Conservation (phyloP, 2,329 filamentous ascomycete species). For the Xenosphaeropsis pyriputrescens region DNA sequence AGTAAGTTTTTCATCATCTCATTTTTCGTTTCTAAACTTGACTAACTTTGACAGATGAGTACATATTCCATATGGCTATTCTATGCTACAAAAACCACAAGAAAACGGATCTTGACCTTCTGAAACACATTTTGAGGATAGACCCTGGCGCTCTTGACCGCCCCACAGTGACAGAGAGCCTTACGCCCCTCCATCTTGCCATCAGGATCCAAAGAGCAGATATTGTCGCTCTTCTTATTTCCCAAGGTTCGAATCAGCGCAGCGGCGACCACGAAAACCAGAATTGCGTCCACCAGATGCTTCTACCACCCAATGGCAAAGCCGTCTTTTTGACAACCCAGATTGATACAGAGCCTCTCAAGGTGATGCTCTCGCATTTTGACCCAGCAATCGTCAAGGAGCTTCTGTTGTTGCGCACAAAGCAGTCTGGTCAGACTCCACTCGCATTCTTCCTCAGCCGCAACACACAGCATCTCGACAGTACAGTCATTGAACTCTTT, state of each 20-base stretch:
- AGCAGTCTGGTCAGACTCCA: conserved; percentile 43
- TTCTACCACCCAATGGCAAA: not conserved
- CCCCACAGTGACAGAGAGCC: conserved; percentile 24
- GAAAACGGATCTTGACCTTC: no score
- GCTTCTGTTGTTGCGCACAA: conserved; percentile 41
- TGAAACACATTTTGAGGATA: no score
- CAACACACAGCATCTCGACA: conserved; percentile 1
- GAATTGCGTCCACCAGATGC: conserved; percentile 55
- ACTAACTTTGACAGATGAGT: not conserved
- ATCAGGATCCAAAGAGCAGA: conserved; percentile 38
- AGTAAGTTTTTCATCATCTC: conserved; percentile 27
- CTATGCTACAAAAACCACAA: no score
- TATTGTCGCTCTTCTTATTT: conserved; percentile 45
- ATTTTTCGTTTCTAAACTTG: not conserved
- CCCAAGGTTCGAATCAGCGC: conserved; percentile 55
- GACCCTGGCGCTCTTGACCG: no score
- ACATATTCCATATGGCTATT: no score
- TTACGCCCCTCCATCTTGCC: conserved; percentile 57
- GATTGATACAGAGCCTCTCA: conserved; percentile 14
- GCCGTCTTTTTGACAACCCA: not conserved
- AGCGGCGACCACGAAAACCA: conserved; percentile 41
- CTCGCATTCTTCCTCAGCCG: conserved; percentile 40
- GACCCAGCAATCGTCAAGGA: conserved; percentile 37
- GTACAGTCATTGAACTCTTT: conserved; percentile 29
- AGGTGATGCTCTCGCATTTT: conserved; percentile 39